Conservation (phyloP, 768 basidiomycete genomes). For the Hericium coralloides region DNA sequence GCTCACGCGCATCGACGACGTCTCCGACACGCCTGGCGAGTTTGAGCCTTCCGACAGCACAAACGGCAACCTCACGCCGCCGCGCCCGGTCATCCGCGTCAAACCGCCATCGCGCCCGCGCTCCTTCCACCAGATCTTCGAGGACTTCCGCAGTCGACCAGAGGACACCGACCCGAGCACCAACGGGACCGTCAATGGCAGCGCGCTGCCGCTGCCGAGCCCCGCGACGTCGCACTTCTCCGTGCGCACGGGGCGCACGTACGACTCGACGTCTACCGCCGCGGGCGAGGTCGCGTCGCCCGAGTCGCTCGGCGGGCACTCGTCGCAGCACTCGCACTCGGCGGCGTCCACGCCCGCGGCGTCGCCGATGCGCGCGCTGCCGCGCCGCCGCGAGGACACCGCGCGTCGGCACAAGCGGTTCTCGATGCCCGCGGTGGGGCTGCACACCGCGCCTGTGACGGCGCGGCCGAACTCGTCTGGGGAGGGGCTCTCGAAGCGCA, state of each 20-base stretch:
- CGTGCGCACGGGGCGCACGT: conserved; percentile 16
- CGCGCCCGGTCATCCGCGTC: conserved; percentile 19
- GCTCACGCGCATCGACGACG: conserved; percentile 15
- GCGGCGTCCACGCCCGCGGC: neutral
- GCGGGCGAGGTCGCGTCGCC: conserved; percentile 7
- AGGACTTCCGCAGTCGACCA: conserved; percentile 40
- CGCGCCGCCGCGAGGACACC: conserved; percentile 48
- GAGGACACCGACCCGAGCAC: neutral
- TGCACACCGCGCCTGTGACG: conserved; percentile 66
- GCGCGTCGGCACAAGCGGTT: conserved; percentile 58
- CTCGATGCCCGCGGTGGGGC: conserved; percentile 66
- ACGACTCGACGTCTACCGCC: conserved; percentile 13
- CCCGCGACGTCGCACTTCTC: conserved; percentile 21
- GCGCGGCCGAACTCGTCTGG: conserved; percentile 36
- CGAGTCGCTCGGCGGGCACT: neutral
- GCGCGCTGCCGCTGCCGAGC: conserved; percentile 10
- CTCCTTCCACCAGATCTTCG: conserved; percentile 60
- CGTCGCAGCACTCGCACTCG: neutral
- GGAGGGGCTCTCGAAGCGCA: conserved; percentile 37
- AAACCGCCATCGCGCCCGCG: conserved; percentile 34
- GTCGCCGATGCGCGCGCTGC: neutral
- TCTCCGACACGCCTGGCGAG: neutral
- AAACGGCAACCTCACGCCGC: conserved; percentile 6
- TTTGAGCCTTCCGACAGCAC: neutral
- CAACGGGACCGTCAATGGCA: neutral